Evolutionary conservation across 345 rosid species (phyloP).

Genomic region (Corymbia maculata): DNA sequence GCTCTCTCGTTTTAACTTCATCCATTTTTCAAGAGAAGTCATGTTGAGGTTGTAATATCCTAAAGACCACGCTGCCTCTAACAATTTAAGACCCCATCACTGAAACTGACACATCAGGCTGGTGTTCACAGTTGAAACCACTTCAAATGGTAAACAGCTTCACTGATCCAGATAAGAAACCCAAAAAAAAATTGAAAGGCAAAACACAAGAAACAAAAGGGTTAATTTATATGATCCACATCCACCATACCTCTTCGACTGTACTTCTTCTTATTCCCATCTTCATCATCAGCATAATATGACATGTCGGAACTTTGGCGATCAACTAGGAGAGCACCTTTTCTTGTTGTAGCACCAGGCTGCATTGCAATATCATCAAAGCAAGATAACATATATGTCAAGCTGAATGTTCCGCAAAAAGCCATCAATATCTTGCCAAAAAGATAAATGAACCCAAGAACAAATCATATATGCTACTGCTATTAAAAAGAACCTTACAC

Average conservation of each 20-base stretch:
- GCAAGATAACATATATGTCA: neutral
- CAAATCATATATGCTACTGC: neutral
- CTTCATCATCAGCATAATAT: constrained; percentile 95
- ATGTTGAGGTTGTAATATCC: neutral
- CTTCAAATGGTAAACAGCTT: neutral
- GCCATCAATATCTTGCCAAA: neutral
- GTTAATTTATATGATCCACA: neutral
- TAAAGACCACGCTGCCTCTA: neutral
- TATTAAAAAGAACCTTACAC: constrained; percentile 40
- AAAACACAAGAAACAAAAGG: neutral
- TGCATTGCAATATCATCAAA: constrained; percentile 4
- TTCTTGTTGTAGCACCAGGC: constrained; percentile 85
- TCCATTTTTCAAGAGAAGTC: neutral
- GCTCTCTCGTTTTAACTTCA: neutral
- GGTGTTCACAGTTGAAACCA: neutral
- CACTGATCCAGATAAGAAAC: neutral
- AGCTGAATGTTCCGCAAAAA: neutral
- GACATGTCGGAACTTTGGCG: constrained; percentile 70
- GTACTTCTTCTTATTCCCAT: constrained; percentile 73
- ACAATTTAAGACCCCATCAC: neutral
- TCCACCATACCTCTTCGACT: constrained; percentile 65
- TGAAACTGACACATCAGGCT: neutral
- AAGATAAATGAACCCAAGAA: neutral
- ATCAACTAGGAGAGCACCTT: constrained; percentile 58
- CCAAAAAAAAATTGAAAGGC: neutral